Evolutionary conservation across 2,329 filamentous ascomycete species (phyloP), one percentile per base, ranked within the genome.

Genomic region (Salinomyces thailandicus): DNA sequence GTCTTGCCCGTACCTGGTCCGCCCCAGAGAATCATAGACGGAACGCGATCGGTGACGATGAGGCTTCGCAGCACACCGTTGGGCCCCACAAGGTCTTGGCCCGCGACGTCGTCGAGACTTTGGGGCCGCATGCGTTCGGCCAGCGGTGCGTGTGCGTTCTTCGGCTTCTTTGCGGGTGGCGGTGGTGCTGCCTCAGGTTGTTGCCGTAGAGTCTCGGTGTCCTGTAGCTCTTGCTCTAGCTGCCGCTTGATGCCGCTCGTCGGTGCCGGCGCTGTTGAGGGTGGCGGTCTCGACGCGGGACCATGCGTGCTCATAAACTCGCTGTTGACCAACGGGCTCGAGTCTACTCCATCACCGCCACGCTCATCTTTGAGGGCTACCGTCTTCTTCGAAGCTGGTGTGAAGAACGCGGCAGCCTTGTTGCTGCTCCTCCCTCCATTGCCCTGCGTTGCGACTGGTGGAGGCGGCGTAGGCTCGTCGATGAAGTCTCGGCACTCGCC

Each of bases 1-100:
- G 84, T 91, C 66, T 91, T 91, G 45, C 84, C 84, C 0, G 82
- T 87, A 15, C 84, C 84, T 0, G 82, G 78, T 1, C 73, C 75
- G 19, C 84, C 84, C 84, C 91, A 98, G 11, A 98, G 68, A 27
- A 98, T 86, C 85, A 98, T 94, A 11, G 85, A 93, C 0, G 91
- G 89, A 19, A 96, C 77, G 4, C 81, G 74, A 52, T 91, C 80
- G 41, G 81, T 73, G 53, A 94, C 83, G 47, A 98, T 93, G 41
- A 96, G 71, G 18, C 80, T 79, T 3, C 89, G 78, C 29, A 98
- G 69, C 5, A 96, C 76, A n/a, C 91, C 91, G 19, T 77, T 67
- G 0, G 77, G 75, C 0, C 86, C 89, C 2, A 98, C 87, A 0
- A 98, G 75, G 30, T 94, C 85, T 62, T 98, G 91, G 0, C 91